Conservation (phyloP, 2,329 filamentous ascomycete genomes). For the Pseudofabraea citricarpa region DNA sequence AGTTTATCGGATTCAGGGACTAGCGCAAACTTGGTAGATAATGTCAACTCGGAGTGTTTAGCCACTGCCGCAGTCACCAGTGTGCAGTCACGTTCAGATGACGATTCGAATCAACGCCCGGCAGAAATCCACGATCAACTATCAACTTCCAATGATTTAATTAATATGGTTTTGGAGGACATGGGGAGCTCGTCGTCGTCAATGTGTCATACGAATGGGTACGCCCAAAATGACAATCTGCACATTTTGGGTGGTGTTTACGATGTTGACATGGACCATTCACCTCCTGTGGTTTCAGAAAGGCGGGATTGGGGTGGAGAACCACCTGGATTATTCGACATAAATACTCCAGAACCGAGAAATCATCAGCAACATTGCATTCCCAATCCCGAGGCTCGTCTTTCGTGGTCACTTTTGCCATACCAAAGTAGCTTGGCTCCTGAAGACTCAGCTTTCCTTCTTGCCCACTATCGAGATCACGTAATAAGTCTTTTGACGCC, state of each 20-base stretch:
- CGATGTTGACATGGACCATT: background rate
- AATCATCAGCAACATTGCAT: background rate
- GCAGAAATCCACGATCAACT: too few species aligned
- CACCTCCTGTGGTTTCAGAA: background rate
- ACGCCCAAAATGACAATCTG: background rate
- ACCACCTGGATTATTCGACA: too few species aligned
- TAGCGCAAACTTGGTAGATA: too few species aligned
- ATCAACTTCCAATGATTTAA: too few species aligned
- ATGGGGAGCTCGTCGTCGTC: too few species aligned
- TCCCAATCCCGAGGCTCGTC: background rate
- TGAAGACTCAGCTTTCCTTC: constrained; percentile 1
- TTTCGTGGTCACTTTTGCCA: background rate
- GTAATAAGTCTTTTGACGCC: background rate
- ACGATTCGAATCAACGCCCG: too few species aligned
- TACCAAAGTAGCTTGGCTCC: background rate
- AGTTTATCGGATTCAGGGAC: background rate
- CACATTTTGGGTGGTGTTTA: background rate
- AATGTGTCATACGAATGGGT: too few species aligned
- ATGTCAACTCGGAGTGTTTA: too few species aligned
- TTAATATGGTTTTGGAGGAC: too few species aligned
- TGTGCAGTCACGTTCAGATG: too few species aligned
- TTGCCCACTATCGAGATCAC: background rate
- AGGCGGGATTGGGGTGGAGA: background rate
- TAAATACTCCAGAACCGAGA: background rate
- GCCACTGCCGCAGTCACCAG: too few species aligned